phyloP scores from a whole-genome alignment of 169 alveolate species.

The Plasmodium gonderi region DNA sequence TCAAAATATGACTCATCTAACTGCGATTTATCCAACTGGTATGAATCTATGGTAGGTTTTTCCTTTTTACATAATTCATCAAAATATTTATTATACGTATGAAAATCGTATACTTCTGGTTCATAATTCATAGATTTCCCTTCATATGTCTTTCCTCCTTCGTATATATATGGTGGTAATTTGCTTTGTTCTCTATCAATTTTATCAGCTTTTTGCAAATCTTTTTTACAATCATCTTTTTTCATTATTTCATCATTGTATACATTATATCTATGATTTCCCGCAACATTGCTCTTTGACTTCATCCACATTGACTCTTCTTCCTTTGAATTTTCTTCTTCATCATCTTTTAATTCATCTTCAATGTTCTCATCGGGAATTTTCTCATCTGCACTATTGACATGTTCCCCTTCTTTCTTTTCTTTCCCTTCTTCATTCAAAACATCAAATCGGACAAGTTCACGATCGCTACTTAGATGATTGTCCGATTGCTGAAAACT shows the following conservation, averaged over 20 bases:
- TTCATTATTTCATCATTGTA: constrained; percentile 36
- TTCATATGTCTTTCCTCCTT: constrained; percentile 54
- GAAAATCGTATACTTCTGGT: constrained; percentile 75
- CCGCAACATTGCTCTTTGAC: constrained; percentile 7
- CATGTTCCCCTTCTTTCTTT: background rate
- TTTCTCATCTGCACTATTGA: background rate
- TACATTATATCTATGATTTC: constrained; percentile 58
- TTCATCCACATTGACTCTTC: constrained; percentile 10
- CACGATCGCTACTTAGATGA: too few relatives aligned
- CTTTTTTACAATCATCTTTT: constrained; percentile 29
- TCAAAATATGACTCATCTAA: constrained; percentile 72
- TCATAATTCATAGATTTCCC: constrained; percentile 46
- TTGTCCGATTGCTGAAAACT: background rate
- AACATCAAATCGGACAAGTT: constrained; percentile 3
- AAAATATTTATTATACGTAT: constrained; percentile 72
- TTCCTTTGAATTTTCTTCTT: background rate
- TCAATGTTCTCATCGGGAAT: background rate
- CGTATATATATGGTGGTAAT: constrained; percentile 69
- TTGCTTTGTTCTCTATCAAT: constrained; percentile 38
- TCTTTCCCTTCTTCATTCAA: constrained; percentile 12
- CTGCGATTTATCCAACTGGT: constrained; percentile 57
- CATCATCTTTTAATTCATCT: background rate
- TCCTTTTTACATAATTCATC: constrained; percentile 70
- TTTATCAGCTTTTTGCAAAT: constrained; percentile 48
- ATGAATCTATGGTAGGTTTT: constrained; percentile 42